Evolutionary conservation across 2,329 filamentous ascomycete genomes (phyloP), one percentile per base, ranked within the genome.

Genomic region (Neofusicoccum cordaticola): DNA sequence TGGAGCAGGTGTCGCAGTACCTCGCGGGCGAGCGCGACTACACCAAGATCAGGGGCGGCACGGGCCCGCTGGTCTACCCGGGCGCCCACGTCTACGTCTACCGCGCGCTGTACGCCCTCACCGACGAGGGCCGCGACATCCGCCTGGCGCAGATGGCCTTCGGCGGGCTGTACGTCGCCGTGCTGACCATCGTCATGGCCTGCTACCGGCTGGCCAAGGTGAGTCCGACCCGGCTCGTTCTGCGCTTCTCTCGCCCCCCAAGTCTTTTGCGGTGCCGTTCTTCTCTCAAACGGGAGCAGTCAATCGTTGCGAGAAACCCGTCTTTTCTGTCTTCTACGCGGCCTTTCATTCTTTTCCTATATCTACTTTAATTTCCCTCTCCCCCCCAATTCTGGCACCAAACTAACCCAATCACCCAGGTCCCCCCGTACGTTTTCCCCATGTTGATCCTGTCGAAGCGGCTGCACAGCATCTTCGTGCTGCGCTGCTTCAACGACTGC

Each of bases 401-500:
- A 48, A 11, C 52, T 56, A n/a, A 39, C 27, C 50, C n/a, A 62
- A 47, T 31, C 7, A 51, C 41, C 42, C 8, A 92, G 90, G 88
- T 86, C 15, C 94, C 95, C 8, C 92, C 92, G 0, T 98, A 96
- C 77, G 82, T 98, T 64, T 89, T 97, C 67, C 89, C 92, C 0
- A 83, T 98, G 66, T 84, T 99, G 57, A 85, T 96, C 62, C 80
- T 97, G 51, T 97, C 93, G 63, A 98, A 98, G 78, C 87, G 95
- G 41, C 81, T 98, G 31, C 95, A 99, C 77, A 97, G 92, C 77
- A 90, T 99, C 70, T 99, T 95, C 73, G 80, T 99, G 70, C 84
- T 99, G 63, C 87, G 95, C 48, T 89, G 94, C 73, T 99, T 99
- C 83, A 99, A 99, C 78, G 95, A 99, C 79, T 92, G 93, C 70